A percentile compares a stretch with the other conserved stretches of the same genome.
Evolutionary conservation across 495 filamentous ascomycete species (phyloP).

Genomic region (Neurospora sp.): DNA sequence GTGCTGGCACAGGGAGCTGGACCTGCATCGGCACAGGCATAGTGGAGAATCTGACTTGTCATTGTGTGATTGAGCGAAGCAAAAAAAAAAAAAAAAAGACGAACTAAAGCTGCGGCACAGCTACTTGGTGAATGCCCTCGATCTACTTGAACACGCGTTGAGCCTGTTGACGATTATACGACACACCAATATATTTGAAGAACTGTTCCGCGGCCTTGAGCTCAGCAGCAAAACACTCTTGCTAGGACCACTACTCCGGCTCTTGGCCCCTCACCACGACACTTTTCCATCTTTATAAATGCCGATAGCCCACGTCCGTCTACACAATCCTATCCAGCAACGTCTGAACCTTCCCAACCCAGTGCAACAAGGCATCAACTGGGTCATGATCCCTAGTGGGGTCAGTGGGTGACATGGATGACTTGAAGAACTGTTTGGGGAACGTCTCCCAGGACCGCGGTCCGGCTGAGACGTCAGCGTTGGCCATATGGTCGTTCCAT

Average conservation of each 20-base stretch:
- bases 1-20: slow-evolving; percentile 24
- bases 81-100: not conserved
- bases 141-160: not conserved
- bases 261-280: not conserved
- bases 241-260: not conserved
- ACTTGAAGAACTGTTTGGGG: slow-evolving; percentile 3
- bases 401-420: not conserved
- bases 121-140: not conserved
- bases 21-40: slow-evolving; percentile 3
- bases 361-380: slow-evolving; percentile 8
- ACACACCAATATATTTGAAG: not conserved
- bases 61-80: not conserved
- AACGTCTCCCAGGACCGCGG: slow-evolving; percentile 13
- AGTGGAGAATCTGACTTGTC: not conserved
- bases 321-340: slow-evolving; percentile 3
- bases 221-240: not conserved
- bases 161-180: not conserved
- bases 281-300: not conserved
- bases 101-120: not conserved
- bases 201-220: not conserved
- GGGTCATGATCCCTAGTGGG: not conserved
- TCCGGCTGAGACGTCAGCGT: not conserved
- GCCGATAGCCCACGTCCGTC: not conserved
- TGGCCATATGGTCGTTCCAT: slow-evolving; percentile 13
- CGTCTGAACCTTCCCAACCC: slow-evolving; percentile 12